phyloP scores from a whole-genome alignment of 495 filamentous ascomycete genomes.

The Barbatosphaeria neglecta region DNA sequence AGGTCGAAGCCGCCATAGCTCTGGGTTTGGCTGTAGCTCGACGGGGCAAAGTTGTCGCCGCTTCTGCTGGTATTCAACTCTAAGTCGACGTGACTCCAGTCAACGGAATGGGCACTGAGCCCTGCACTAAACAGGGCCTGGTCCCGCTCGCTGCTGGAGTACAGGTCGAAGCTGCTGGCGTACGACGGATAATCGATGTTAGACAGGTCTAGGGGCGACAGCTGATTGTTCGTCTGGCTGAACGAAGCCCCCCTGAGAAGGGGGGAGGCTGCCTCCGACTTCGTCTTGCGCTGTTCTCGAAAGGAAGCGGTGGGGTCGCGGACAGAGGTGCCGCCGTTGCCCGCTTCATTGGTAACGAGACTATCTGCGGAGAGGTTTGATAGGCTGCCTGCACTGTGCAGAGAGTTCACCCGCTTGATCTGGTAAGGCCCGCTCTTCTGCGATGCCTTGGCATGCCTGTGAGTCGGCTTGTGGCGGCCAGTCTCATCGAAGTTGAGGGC shows the following conservation, averaged over 20 bases:
- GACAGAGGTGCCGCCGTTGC: constrained; percentile 12
- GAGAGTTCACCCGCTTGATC: constrained; percentile 59
- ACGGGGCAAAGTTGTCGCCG: constrained; percentile 43
- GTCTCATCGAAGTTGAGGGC: constrained; percentile 78
- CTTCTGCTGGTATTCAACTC: constrained; percentile 31
- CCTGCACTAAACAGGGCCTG: constrained; percentile 55
- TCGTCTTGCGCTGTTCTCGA: constrained; percentile 41
- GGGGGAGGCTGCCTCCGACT: constrained; percentile 64
- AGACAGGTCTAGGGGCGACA: constrained; percentile 57
- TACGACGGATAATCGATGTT: constrained; percentile 42
- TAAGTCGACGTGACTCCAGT: constrained; percentile 65
- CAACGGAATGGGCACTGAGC: constrained; percentile 50
- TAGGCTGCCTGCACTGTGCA: constrained; percentile 45
- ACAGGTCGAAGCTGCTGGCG: constrained; percentile 40
- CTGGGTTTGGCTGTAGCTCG: constrained; percentile 56
- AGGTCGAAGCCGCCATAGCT: constrained; percentile 60
- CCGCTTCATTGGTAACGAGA: constrained; percentile 27
- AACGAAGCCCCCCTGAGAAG: constrained; percentile 44
- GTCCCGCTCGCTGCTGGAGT: constrained; percentile 51
- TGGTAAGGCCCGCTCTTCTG: constrained; percentile 81
- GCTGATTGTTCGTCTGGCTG: constrained; percentile 46
- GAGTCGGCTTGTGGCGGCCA: constrained; percentile 85
- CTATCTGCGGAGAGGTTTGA: constrained; percentile 62
- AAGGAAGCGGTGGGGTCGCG: constrained; percentile 29
- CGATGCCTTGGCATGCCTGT: constrained; percentile 77